Conservation (phyloP, 2,329 filamentous ascomycete genomes). For the Orbilia ellipsospora region DNA sequence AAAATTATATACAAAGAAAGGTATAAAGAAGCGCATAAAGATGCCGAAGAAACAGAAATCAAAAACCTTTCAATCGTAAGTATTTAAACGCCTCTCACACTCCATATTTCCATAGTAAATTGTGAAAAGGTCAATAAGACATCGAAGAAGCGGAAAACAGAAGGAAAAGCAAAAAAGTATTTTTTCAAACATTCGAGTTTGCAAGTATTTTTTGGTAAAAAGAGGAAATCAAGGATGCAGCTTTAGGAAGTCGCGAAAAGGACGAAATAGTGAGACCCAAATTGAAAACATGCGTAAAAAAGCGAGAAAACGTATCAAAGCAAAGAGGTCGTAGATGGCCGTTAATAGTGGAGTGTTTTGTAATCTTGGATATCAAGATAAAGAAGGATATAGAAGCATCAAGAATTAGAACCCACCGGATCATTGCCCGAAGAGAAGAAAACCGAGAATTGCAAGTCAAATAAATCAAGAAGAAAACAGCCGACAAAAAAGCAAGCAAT, state of each 20-base stretch:
- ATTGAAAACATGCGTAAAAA: constrained; percentile 22
- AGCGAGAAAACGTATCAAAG: constrained; percentile 7
- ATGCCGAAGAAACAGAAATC: too few relatives aligned
- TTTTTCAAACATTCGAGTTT: constrained; percentile 14
- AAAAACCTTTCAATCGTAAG: neutral
- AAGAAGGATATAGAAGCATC: constrained; percentile 12
- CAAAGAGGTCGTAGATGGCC: constrained; percentile 30
- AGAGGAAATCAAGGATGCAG: too few relatives aligned
- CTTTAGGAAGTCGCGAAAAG: too few relatives aligned
- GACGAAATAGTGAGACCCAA: neutral
- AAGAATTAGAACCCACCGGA: constrained; percentile 1
- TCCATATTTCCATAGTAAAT: constrained; percentile 42
- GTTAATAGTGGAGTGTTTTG: constrained; percentile 55
- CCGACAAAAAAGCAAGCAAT: constrained; percentile 1
- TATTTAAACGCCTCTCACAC: constrained; percentile 43
- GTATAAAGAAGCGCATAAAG: neutral
- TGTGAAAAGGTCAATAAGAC: constrained; percentile 10
- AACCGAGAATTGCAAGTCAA: constrained; percentile 2
- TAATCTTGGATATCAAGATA: constrained; percentile 23
- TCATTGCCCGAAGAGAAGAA: neutral
- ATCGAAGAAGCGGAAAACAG: constrained; percentile 1
- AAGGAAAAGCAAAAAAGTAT: constrained; percentile 4
- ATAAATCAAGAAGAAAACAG: constrained; percentile 1
- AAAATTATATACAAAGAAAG: constrained; percentile 46
- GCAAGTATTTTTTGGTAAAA: neutral